These are phyloP conservation scores for Pseudomonodictys pantanalensis DNA, from an alignment of 495 filamentous ascomycete species.

Conservation along the genomic window DNA sequence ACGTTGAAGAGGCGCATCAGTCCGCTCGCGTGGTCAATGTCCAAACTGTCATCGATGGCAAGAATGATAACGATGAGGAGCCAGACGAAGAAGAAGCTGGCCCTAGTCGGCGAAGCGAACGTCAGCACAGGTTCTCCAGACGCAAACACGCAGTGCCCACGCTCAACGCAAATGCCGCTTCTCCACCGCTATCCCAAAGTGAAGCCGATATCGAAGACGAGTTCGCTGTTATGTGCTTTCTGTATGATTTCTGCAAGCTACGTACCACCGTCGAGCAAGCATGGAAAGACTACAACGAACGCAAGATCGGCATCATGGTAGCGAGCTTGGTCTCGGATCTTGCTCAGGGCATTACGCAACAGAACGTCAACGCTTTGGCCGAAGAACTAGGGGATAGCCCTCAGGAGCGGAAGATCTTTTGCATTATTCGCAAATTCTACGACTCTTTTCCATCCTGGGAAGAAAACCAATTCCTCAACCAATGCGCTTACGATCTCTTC, in stretches of 20 bases:
- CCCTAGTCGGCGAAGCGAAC: too few species aligned
- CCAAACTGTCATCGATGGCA: not conserved
- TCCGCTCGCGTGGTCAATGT: not conserved
- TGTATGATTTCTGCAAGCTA: slow-evolving; percentile 10
- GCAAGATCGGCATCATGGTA: not conserved
- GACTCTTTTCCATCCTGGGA: too few species aligned
- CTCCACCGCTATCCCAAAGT: not conserved
- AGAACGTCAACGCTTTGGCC: not conserved
- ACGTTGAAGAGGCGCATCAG: not conserved
- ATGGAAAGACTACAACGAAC: slow-evolving; percentile 4
- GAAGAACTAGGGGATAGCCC: not conserved
- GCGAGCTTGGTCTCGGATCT: slow-evolving; percentile 10
- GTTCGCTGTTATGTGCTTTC: slow-evolving; percentile 14
- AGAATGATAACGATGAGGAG: not conserved
- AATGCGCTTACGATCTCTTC: too few species aligned
- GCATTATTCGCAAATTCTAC: slow-evolving; percentile 2
- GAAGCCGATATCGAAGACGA: slow-evolving; percentile 3
- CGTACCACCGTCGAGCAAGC: not conserved
- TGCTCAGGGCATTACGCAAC: slow-evolving; percentile 4
- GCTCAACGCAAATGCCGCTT: not conserved
- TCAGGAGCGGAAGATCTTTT: not conserved
- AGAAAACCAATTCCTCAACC: not conserved
- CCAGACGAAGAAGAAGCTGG: not conserved
- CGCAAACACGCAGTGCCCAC: too few species aligned
- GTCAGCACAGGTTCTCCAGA: too few species aligned